phyloP scores from a whole-genome alignment of 2,329 filamentous ascomycete species.

The Aspergillus brunneoviolaceus region DNA sequence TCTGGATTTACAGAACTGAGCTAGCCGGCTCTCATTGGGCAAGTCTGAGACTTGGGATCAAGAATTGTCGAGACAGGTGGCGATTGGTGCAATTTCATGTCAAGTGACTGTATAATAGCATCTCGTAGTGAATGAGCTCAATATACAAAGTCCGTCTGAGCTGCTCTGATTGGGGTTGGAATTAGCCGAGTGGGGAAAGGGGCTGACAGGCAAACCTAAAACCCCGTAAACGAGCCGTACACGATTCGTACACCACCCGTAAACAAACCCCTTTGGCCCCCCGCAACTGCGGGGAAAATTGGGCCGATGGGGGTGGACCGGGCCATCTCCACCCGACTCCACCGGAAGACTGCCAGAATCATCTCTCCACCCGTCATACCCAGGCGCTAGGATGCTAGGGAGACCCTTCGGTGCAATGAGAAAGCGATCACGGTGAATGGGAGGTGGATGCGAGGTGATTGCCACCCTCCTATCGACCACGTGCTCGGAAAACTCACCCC shows the following conservation, averaged over 20 bases:
- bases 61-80: no score
- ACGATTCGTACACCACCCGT: no score
- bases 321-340: conserved; percentile 16
- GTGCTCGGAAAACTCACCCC: conserved; percentile 10
- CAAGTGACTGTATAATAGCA: no score
- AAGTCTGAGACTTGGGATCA: no score
- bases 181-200: no score
- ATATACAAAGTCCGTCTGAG: no score
- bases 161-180: no score
- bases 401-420: conserved; percentile 4
- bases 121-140: not conserved
- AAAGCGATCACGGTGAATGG: not conserved
- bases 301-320: not conserved
- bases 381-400: not conserved
- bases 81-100: no score
- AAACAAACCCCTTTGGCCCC: not conserved
- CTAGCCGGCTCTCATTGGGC: no score
- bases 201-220: no score
- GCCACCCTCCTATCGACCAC: conserved; percentile 16
- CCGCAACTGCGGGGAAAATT: conserved; percentile 8
- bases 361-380: conserved; percentile 4
- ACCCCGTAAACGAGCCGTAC: no score
- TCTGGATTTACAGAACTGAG: no score
- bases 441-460: not conserved
- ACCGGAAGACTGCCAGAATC: conserved; percentile 10